phyloP scores from a whole-genome alignment of 1,139 yeast species.

The Komagataea norvegica region DNA sequence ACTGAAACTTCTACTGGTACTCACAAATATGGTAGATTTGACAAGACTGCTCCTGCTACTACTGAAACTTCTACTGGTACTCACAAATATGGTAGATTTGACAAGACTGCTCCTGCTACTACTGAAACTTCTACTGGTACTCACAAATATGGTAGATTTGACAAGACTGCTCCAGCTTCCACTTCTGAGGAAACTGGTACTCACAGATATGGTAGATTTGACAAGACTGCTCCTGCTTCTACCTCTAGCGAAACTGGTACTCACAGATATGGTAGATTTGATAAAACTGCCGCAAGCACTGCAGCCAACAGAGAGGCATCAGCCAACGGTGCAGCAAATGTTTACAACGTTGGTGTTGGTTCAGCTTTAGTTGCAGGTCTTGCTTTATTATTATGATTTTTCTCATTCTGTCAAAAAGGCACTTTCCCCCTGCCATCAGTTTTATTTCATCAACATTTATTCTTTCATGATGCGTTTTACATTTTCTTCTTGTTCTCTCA shows the following conservation, averaged over 20 bases:
- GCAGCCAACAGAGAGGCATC: conserved; percentile 22
- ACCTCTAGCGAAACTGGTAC: conserved; percentile 39
- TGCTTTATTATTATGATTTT: conserved; percentile 30
- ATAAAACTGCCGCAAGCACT: conserved; percentile 38
- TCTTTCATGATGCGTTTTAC: neutral
- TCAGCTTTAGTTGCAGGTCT: conserved; percentile 34
- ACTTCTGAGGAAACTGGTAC: conserved; percentile 37
- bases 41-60: conserved; percentile 45
- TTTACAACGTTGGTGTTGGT: conserved; percentile 32
- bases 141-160: conserved; percentile 44
- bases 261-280: conserved; percentile 43
- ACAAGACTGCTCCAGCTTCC: conserved; percentile 40
- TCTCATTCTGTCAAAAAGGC: no score
- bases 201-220: conserved; percentile 46
- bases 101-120: conserved; percentile 40
- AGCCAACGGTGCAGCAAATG: conserved; percentile 26
- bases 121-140: conserved; percentile 36
- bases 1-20: conserved; percentile 36
- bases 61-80: conserved; percentile 35
- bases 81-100: conserved; percentile 44
- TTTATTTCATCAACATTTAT: conserved; percentile 3
- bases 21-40: conserved; percentile 43
- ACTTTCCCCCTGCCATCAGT: no score
- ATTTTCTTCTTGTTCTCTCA: neutral
- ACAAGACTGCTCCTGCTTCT: conserved; percentile 34